These are phyloP conservation scores for Aspergillus brasiliensis DNA, from an alignment of 2,329 filamentous ascomycete genomes.

Conservation along the genomic window DNA sequence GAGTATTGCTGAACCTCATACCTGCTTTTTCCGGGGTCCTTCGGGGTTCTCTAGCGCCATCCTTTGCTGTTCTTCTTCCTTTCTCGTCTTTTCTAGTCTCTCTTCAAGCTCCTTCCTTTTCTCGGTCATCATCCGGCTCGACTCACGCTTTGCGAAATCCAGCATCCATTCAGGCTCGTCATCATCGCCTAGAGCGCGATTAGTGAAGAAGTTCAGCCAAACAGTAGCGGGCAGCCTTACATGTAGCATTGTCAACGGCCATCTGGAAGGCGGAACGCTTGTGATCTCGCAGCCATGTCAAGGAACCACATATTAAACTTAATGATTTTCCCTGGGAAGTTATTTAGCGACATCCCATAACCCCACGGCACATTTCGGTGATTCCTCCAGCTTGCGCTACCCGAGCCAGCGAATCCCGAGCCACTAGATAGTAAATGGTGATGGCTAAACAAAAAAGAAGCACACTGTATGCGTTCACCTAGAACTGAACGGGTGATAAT, in stretches of 20 bases:
- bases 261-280: slow-evolving; percentile 65
- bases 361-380: background rate
- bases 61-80: slow-evolving; percentile 62
- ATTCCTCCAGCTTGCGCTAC: background rate
- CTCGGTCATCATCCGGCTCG: slow-evolving; percentile 65
- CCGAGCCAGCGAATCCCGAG: background rate
- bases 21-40: slow-evolving; percentile 49
- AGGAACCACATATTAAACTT: slow-evolving; percentile 82
- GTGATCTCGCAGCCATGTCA: slow-evolving; percentile 88
- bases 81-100: slow-evolving; percentile 65
- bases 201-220: slow-evolving; percentile 1
- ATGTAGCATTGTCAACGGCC: slow-evolving; percentile 50
- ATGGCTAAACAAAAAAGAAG: too few species aligned
- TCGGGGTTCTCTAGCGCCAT: slow-evolving; percentile 54
- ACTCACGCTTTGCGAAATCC: slow-evolving; percentile 71
- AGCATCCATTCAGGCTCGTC: slow-evolving; percentile 85
- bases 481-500: background rate
- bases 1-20: slow-evolving; percentile 22
- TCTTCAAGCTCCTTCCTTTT: slow-evolving; percentile 73
- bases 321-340: slow-evolving; percentile 75
- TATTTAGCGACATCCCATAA: background rate
- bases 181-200: slow-evolving; percentile 52
- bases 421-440: background rate
- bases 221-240: slow-evolving; percentile 32
- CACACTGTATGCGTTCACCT: background rate